Evolutionary conservation across 495 filamentous ascomycete genomes (phyloP).

Genomic region (Xylaria cubensis): DNA sequence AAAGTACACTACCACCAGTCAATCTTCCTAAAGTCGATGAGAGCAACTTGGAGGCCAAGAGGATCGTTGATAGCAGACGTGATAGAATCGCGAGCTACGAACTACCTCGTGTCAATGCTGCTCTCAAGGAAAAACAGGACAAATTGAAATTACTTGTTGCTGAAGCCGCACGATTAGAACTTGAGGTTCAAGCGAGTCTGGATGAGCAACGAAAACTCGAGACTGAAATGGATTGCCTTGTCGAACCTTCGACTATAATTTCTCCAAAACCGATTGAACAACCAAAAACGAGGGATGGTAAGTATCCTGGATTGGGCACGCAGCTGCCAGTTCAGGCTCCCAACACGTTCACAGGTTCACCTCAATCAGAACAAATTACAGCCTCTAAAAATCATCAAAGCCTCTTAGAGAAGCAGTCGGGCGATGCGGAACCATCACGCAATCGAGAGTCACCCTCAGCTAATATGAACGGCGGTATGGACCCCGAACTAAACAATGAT

Average conservation of each 20-base stretch:
- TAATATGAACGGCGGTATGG: constrained; percentile 31
- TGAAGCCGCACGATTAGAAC: constrained; percentile 65
- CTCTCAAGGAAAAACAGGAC: constrained; percentile 56
- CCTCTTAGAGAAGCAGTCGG: background rate
- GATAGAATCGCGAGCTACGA: constrained; percentile 62
- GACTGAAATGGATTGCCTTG: constrained; percentile 62
- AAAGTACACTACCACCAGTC: constrained; percentile 32
- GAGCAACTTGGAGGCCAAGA: constrained; percentile 26
- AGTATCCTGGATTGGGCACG: background rate
- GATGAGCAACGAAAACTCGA: constrained; percentile 55
- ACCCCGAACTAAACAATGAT: constrained; percentile 23
- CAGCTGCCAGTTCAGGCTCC: background rate
- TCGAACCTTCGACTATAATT: constrained; percentile 49
- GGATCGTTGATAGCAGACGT: constrained; percentile 51
- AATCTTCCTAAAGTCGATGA: constrained; percentile 30
- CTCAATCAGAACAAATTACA: background rate
- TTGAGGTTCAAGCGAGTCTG: constrained; percentile 58
- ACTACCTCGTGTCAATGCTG: constrained; percentile 62
- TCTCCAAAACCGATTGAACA: constrained; percentile 43
- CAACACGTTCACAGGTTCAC: background rate
- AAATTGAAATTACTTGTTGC: constrained; percentile 61
- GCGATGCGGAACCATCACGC: background rate
- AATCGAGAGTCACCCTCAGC: constrained; percentile 5
- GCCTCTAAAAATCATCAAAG: background rate
- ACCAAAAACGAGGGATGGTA: constrained; percentile 30